Evolutionary conservation across 73 alveolate species (phyloP).

Genomic region (Tetrahymena thermophila): DNA sequence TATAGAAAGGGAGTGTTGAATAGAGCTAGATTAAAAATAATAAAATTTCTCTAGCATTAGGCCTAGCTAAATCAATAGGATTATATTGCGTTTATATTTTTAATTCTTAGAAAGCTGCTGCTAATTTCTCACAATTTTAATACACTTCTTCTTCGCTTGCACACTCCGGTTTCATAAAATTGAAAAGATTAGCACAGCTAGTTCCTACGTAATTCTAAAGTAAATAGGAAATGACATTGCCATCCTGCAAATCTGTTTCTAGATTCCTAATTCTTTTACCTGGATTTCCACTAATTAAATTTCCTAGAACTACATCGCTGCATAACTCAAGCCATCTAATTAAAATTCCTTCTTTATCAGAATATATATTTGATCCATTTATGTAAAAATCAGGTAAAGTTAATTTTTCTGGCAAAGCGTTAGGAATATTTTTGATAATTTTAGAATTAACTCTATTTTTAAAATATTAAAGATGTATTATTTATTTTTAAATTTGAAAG

Average conservation of each 20-base stretch:
- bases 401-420: conserved; percentile 53
- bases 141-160: conserved; percentile 58
- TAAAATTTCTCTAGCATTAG: conserved; percentile 95
- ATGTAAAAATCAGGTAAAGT: conserved; percentile 63
- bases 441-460: neutral
- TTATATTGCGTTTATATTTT: conserved; percentile 65
- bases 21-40: conserved; percentile 77
- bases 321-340: conserved; percentile 87
- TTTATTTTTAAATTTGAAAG: neutral
- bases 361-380: conserved; percentile 78
- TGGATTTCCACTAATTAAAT: conserved; percentile 60
- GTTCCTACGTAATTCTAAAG: conserved; percentile 70
- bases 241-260: conserved; percentile 76
- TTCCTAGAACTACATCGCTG: conserved; percentile 29
- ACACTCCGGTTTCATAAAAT: conserved; percentile 55
- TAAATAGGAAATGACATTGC: conserved; percentile 62
- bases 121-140: conserved; percentile 66
- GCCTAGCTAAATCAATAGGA: conserved; percentile 72
- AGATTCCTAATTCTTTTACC: conserved; percentile 58
- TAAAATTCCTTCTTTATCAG: conserved; percentile 82
- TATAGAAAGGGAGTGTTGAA: conserved; percentile 90
- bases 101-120: conserved; percentile 70
- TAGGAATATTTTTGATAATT: neutral
- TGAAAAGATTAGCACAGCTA: conserved; percentile 27
- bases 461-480: neutral